Base-by-base conservation (phyloP, 1,284 basidiomycete genomes). In the Mrakiaceae sp. region DNA sequence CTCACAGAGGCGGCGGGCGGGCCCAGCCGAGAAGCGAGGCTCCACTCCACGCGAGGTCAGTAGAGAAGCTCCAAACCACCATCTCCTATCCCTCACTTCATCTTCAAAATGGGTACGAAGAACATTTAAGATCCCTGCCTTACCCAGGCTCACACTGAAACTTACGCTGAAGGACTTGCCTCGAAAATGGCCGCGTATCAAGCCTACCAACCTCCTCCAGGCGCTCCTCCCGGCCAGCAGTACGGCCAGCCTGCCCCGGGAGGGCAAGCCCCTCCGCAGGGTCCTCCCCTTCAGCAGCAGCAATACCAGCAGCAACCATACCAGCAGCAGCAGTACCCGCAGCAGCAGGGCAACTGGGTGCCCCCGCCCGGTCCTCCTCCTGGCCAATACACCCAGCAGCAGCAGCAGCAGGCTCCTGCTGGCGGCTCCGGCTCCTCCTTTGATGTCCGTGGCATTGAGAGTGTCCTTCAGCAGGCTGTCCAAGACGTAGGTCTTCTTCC, bases 401-500 rank as follows among this genome's bases (percentile, higher is more conserved):
- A 52, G 27, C n/a, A n/a, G 4, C 50, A n/a, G 14, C 39, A 27
- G 40, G 11, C 12, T 14, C 63, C 42, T n/a, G 48, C 40, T 1
- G 42, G 49, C 5, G 49, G 27, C 27, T 27, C 27, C 27, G 61
- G 61, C 40, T 57, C 58, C 39, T 12, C 57, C 3, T 49, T 64
- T 47, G 57, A 64, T 16, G 49, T 58, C 42, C 42, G 57, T 44
- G 39, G 16, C 14, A 58, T 64, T 16, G 63, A 64, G 40, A 4
- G 42, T 7, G 55, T 64, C 48, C 63, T 64, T 10, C 44, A 46
- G n/a, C 63, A 64, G 44, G 59, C 57, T 54, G 63, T 64, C 5
- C 57, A 59, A n/a, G 66, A 77, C n/a, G 61, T 62, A n/a, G 16
- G 61, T 50, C 53, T 54, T n/a, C 16, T n/a, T 11, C 14, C 1